Conservation (phyloP, 202 grass and related monocot genomes). For the Dendrocalamus latiflorus region DNA sequence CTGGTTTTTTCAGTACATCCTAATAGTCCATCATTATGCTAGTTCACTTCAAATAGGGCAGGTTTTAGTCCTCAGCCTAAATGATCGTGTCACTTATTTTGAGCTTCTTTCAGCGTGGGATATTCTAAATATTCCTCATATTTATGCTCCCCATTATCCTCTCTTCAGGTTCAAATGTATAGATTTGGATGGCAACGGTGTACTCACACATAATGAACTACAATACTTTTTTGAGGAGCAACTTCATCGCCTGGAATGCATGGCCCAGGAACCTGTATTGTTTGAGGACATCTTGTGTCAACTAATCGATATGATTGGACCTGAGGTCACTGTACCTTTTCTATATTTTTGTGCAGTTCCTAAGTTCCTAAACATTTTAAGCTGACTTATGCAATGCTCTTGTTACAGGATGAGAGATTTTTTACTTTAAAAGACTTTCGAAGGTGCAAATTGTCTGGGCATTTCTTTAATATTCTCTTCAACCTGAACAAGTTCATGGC, state of each 20-base stretch:
- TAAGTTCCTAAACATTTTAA: conserved; percentile 25
- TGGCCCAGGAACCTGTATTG: conserved; percentile 93
- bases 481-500: conserved; percentile 98
- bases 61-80: not conserved
- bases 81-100: not conserved
- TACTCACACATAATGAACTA: conserved; percentile 86
- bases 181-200: conserved; percentile 91
- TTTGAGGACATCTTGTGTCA: too few relatives aligned
- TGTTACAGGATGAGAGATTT: conserved; percentile 62
- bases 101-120: not conserved
- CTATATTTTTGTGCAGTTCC: conserved; percentile 7
- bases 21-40: too few relatives aligned
- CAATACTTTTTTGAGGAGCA: conserved; percentile 98
- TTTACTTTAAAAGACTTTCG: conserved; percentile 76
- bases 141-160: conserved; percentile 9
- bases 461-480: conserved; percentile 97
- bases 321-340: conserved; percentile 54
- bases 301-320: conserved; percentile 90
- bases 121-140: conserved; percentile 15
- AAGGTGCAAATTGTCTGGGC: conserved; percentile 74
- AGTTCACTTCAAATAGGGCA: too few relatives aligned
- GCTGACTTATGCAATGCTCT: conserved; percentile 19
- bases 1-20: too few relatives aligned
- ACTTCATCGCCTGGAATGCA: conserved; percentile 97
- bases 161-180: conserved; percentile 86